Percentiles rank a stretch among this genome's conserved stretches.
phyloP scores from a whole-genome alignment of 208 protist species.

The Leishmania martiniquensis region DNA sequence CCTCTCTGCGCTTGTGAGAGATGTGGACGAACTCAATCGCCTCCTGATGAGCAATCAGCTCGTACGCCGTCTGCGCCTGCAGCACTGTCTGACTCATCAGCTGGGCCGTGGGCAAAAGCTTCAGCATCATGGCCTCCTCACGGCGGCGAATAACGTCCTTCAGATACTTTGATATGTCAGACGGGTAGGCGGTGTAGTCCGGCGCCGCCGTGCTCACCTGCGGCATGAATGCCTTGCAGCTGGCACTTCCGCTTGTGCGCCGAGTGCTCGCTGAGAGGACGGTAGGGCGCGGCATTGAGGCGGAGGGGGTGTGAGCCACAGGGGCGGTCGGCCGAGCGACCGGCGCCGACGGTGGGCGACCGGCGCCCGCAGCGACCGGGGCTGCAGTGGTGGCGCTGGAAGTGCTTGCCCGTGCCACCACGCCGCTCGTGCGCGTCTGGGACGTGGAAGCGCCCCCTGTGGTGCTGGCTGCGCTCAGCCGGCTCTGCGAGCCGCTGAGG shows the following conservation, averaged over 20 bases:
- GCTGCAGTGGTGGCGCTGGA: neutral
- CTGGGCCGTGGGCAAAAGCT: conserved; percentile 64
- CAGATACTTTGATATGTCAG: conserved; percentile 58
- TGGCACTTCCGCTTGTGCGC: conserved; percentile 2
- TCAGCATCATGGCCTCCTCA: conserved; percentile 51
- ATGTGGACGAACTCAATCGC: conserved; percentile 39
- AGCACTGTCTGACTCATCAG: conserved; percentile 56
- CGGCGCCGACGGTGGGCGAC: conserved; percentile 1
- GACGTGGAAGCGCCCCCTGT: conserved; percentile 4
- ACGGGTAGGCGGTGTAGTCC: conserved; percentile 29
- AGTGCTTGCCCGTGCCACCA: neutral
- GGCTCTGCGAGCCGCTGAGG: conserved; percentile 10
- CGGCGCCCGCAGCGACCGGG: neutral
- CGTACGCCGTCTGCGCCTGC: conserved; percentile 53
- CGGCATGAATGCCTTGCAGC: conserved; percentile 22
- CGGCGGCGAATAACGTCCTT: conserved; percentile 56
- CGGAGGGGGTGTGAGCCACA: conserved; percentile 6
- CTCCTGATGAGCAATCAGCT: conserved; percentile 56
- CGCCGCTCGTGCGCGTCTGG: neutral
- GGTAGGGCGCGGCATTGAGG: conserved; percentile 7
- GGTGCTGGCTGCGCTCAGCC: conserved; percentile 6
- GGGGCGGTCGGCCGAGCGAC: conserved; percentile 1
- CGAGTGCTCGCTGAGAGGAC: neutral
- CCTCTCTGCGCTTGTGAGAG: conserved; percentile 51
- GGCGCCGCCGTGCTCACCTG: conserved; percentile 12